Conservation (phyloP, 352 stramenopile species). For the Thraustochytrium sp. region DNA sequence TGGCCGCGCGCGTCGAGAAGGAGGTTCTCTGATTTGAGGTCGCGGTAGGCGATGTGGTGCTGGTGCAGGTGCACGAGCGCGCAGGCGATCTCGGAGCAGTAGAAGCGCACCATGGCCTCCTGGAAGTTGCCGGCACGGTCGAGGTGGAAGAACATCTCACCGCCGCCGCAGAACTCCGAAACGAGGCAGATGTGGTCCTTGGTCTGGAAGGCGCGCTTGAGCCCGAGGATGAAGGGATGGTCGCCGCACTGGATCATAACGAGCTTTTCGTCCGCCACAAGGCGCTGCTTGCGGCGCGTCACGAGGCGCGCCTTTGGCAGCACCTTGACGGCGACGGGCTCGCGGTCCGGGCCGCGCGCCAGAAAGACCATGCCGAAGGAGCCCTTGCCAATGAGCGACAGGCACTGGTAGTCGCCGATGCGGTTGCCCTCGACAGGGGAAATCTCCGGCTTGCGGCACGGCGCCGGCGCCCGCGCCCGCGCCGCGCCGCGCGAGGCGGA, state of each 20-base stretch:
- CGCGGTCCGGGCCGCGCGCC: conserved; percentile 51
- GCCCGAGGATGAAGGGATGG: conserved; percentile 37
- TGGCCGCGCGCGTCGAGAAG: conserved; percentile 53
- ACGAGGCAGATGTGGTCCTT: conserved; percentile 23
- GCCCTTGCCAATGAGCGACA: conserved; percentile 44
- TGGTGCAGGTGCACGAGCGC: conserved; percentile 78
- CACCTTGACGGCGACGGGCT: conserved; percentile 96
- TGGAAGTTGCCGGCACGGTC: conserved; percentile 77
- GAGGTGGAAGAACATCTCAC: conserved; percentile 81
- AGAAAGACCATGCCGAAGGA: conserved; percentile 41
- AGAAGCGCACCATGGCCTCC: conserved; percentile 74
- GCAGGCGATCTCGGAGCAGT: conserved; percentile 77
- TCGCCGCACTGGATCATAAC: conserved; percentile 54
- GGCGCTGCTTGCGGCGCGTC: conserved; percentile 61
- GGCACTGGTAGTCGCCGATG: conserved; percentile 37
- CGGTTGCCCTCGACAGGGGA: background rate
- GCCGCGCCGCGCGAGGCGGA: no score
- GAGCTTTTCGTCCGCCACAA: conserved; percentile 4
- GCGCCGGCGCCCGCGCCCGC: no score
- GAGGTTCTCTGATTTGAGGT: conserved; percentile 53
- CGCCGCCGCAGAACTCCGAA: conserved; percentile 74
- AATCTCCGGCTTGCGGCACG: background rate
- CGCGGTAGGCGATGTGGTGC: conserved; percentile 76
- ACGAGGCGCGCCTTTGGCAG: conserved; percentile 91
- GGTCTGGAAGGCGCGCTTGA: conserved; percentile 26